These are phyloP conservation scores for Logfia minima DNA, from an alignment of 129 eudicot species.

Conservation along the genomic window DNA sequence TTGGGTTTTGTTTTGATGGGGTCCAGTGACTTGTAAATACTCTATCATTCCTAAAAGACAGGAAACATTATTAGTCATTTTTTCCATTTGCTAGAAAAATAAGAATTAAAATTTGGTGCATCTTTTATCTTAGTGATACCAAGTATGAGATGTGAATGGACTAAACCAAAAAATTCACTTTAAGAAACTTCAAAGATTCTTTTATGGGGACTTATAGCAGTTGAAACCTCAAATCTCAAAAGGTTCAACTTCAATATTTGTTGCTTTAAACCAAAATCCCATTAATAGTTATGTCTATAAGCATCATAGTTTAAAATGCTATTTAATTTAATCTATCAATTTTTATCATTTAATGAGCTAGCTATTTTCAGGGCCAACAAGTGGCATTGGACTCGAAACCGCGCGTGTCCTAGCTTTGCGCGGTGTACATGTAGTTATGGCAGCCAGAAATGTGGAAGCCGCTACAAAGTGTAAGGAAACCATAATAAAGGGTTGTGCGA, in stretches of 20 bases:
- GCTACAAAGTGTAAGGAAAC: constrained; percentile 63
- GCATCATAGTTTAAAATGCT: neutral
- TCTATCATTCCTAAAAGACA: constrained; percentile 14
- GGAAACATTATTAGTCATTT: neutral
- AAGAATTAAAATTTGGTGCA: neutral
- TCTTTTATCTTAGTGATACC: neutral
- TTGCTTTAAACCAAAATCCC: neutral
- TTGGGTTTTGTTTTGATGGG: constrained; percentile 20
- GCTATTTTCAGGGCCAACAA: constrained; percentile 71
- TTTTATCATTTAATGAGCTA: constrained; percentile 11
- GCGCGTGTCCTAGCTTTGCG: constrained; percentile 75
- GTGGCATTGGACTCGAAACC: constrained; percentile 87
- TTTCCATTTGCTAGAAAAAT: constrained; percentile 4
- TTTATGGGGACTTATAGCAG: neutral
- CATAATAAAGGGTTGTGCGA: constrained; percentile 52
- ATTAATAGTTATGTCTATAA: neutral
- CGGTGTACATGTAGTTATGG: constrained; percentile 95
- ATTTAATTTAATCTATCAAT: neutral
- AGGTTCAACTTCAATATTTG: neutral
- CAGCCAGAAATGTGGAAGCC: constrained; percentile 70
- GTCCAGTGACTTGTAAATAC: constrained; percentile 9
- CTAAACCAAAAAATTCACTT: neutral
- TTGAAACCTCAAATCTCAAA: neutral
- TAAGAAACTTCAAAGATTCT: neutral
- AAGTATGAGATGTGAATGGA: neutral